Base-by-base conservation (phyloP, 2,329 filamentous ascomycete species). In the Clarireedia homoeocarpa region DNA sequence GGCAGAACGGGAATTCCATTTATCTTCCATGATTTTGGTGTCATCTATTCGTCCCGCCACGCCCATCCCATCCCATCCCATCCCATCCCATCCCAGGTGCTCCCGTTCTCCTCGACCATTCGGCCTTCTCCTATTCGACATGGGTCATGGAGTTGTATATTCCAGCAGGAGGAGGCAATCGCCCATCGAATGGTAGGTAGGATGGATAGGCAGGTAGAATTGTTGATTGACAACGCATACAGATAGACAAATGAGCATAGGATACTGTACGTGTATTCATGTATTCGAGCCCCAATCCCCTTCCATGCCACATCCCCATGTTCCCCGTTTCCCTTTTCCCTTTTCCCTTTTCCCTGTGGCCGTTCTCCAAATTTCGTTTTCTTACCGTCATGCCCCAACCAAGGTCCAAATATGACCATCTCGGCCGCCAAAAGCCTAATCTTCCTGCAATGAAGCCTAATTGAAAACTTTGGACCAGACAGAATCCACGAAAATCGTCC, bases 381-480 rank as follows among this genome's bases (percentile, higher is more conserved):
- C 39, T 42, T 42, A 42, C 39, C 39, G 39, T 42, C 39, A 42
- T 42, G n/a, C 17, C 39, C 15, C 15, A 42, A n/a, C 14, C 39
- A 42, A n/a, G 15, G 17, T 14, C 39, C 3, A 20, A 42, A 20
- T 44, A 30, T 30, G 34, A 54, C 38, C 10, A 26, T 34, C 34
- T 48, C 51, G 30, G 30, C n/a, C 10, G 34, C 38, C 34, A 47
- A 45, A 44, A 55, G 47, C 53, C 53, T 55, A 51, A 55, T 38
- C 34, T 50, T 53, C 54, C 64, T 66, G 64, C 65, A 58, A 59
- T 63, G 55, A 51, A 62, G 60, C 61, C 61, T 57, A 52, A 62
- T 38, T 53, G 49, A 39, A 51, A 46, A 48, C 46, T 27, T 44
- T 57, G 23, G 53, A 50, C 49, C 57, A 58, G 51, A 44, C 46